Evolutionary conservation across 2,329 filamentous ascomycete genomes (phyloP), one percentile per base, ranked within the genome.

Genomic region (Penicillium paneum): DNA sequence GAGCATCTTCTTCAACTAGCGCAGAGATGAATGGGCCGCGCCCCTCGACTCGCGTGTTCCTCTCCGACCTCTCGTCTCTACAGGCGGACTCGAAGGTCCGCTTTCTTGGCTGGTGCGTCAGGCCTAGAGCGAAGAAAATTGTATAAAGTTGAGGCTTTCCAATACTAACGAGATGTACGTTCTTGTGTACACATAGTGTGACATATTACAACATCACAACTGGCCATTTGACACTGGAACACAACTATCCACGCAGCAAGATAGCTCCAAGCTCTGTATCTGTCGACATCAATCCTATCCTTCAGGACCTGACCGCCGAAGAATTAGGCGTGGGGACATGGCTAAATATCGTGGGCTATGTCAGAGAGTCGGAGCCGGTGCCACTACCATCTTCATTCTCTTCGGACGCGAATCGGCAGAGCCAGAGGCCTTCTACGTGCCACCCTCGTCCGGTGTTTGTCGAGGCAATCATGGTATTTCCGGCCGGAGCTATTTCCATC

Each of bases 341-440:
- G 91, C 74, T 97, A 46, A 96, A 97, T 69, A 81, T 97, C 3
- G 83, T 97, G 61, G 93, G 92, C 6, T 95, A 95, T 70, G 78
- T 92, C 55, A 80, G 77, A 38, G 68, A 69, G 40, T 39, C 26
- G 10, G 50, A 52, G 21, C 21, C 38, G 11, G n/a, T 29, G 8
- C 46, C 47, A 19, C 55, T 55, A 15, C 28, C 49, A 29, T 32
- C 38, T 5, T 63, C 60, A 15, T 60, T 63, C n/a, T 50, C 55
- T 8, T 64, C 61, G 5, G 38, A 52, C 17, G 56, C 49, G 5
- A 53, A 48, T 19, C 46, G 41, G 31, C 12, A 49, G 12, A 42
- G 19, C n/a, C 39, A 47, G 12, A 26, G 52, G 34, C 21, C 55
- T 51, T 36, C 52, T 29, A 55, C 49, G 34, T 29, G 54, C n/a